phyloP scores from a whole-genome alignment of 2,329 filamentous ascomycete genomes.

The Leptoxyphium fumago region DNA sequence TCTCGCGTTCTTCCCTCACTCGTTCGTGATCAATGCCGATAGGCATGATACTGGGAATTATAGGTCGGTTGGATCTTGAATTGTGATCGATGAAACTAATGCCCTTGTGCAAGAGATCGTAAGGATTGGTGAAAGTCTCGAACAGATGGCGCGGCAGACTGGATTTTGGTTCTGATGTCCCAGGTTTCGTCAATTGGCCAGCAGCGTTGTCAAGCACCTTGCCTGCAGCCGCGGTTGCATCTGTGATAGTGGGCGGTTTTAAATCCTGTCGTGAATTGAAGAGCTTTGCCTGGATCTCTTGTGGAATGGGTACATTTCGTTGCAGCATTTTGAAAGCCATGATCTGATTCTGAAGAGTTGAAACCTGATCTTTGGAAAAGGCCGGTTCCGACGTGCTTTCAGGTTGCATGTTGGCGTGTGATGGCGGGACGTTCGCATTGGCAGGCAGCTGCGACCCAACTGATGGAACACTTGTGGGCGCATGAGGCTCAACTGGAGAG shows the following conservation, averaged over 20 bases:
- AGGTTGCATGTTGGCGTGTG: slow-evolving; percentile 8
- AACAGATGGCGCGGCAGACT: slow-evolving; percentile 36
- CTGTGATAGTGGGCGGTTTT: slow-evolving; percentile 26
- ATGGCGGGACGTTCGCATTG: slow-evolving; percentile 6
- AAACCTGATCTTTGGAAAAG: slow-evolving; percentile 62
- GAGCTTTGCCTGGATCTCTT: slow-evolving; percentile 65
- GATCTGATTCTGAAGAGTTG: slow-evolving; percentile 70
- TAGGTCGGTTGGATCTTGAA: slow-evolving; percentile 57
- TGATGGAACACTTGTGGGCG: background rate
- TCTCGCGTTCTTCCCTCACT: slow-evolving; percentile 71
- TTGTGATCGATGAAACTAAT: slow-evolving; percentile 74
- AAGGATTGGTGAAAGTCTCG: slow-evolving; percentile 63
- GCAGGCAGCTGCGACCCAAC: background rate
- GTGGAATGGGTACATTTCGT: slow-evolving; percentile 71
- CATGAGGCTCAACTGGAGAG: slow-evolving; percentile 24
- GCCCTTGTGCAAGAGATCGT: slow-evolving; percentile 38
- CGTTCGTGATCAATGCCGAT: slow-evolving; percentile 78
- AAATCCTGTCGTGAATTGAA: slow-evolving; percentile 56
- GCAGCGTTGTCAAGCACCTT: slow-evolving; percentile 39
- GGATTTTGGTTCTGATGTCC: slow-evolving; percentile 25
- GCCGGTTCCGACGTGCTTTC: slow-evolving; percentile 8
- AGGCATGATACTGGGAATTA: slow-evolving; percentile 79
- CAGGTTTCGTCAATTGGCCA: slow-evolving; percentile 23
- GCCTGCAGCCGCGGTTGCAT: slow-evolving; percentile 27
- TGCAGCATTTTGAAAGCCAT: slow-evolving; percentile 79